These are phyloP conservation scores for Aspergillus panamensis DNA, from an alignment of 495 filamentous ascomycete species.

Conservation along the genomic window DNA sequence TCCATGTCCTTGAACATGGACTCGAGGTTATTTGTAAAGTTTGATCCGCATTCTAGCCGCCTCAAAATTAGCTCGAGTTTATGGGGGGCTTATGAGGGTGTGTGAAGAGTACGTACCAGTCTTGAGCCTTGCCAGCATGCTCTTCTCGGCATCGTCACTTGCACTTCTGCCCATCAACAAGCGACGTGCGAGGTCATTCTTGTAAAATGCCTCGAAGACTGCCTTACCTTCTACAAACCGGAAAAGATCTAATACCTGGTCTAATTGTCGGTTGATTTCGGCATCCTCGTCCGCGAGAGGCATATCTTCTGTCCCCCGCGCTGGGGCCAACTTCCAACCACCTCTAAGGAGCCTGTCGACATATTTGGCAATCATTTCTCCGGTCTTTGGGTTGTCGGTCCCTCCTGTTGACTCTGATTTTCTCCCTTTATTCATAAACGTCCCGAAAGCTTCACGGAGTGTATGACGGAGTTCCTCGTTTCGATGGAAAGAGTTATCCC, in stretches of 20 bases:
- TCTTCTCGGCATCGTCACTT: constrained; percentile 89
- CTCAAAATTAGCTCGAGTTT: constrained; percentile 5
- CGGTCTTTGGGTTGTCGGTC: constrained; percentile 85
- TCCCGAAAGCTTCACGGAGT: constrained; percentile 77
- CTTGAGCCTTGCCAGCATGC: constrained; percentile 88
- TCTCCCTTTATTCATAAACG: constrained; percentile 84
- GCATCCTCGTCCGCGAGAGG: constrained; percentile 79
- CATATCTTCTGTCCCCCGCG: constrained; percentile 39
- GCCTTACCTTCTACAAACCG: constrained; percentile 96
- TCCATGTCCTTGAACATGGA: constrained; percentile 99
- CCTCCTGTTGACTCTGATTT: constrained; percentile 62
- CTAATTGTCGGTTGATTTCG: constrained; percentile 83
- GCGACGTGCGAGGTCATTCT: constrained; percentile 87
- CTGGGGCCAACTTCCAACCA: constrained; percentile 69
- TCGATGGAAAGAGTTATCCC: constrained; percentile 65
- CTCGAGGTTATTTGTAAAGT: constrained; percentile 94
- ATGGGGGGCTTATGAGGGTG: background rate
- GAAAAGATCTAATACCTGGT: constrained; percentile 89
- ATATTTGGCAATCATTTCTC: constrained; percentile 98
- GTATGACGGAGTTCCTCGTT: constrained; percentile 71
- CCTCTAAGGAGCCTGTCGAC: constrained; percentile 86
- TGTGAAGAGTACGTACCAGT: constrained; percentile 49
- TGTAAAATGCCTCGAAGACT: constrained; percentile 98
- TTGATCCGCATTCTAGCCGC: constrained; percentile 74
- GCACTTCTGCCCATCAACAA: constrained; percentile 88